Evolutionary conservation across 2,329 filamentous ascomycete species (phyloP), one percentile per base, ranked within the genome.

Genomic region (Fusarium subglutinans): DNA sequence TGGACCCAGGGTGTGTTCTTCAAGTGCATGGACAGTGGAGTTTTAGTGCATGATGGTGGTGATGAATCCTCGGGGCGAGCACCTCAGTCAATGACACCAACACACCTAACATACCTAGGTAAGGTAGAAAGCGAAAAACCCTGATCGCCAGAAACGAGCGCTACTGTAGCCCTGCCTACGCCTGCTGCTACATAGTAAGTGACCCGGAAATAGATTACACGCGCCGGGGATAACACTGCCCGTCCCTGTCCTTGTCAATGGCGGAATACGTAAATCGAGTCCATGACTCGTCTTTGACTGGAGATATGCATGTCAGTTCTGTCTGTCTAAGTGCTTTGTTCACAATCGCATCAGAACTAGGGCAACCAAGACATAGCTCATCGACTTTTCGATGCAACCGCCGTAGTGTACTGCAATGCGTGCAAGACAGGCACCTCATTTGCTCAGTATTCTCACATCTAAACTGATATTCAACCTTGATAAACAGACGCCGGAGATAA

Each of bases 201-300:
- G 47, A 48, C 15, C 55, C 76, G 74, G 76, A 43, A 76, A 78
- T 78, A 71, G 67, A 63, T 35, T 18, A 14, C 48, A 40, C 24
- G n/a, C 30, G 14, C 55, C 72, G 76, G 74, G 50, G 63, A 77
- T 75, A 77, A 54, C 28, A 40, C 48, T 57, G 30, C 17, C 30
- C 48, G 37, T 22, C 30, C 37, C 53, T 37, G 65, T 26, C 40
- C 20, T 40, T 54, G 61, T 59, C 43, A 50, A 58, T 37, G 33
- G 38, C 56, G 20, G 18, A 59, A 70, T 70, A 55, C 59, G 59
- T 70, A 70, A 66, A 70, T 59, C 45, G 43, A 40, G 20, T 41
- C 47, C 30, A 60, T 70, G 69, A 61, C 72, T 55, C 45, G 38
- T 43, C 55, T 44, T 48, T 37, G 22, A 53, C 38, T 24, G 33